phyloP scores from a whole-genome alignment of 306 rosid genomes.

The Vigna unguiculata region DNA sequence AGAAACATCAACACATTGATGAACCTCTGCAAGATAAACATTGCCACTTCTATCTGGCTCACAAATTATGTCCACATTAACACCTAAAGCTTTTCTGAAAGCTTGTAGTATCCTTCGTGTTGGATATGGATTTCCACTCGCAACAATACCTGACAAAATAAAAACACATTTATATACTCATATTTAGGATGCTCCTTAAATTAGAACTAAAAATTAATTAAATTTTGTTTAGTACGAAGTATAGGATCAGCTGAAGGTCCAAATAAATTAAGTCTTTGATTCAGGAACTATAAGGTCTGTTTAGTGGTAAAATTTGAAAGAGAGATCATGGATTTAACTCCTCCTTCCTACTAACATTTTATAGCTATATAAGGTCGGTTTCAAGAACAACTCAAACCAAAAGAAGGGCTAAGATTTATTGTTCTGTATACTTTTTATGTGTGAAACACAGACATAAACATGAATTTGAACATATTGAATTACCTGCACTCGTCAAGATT shows the following conservation, averaged over 20 bases:
- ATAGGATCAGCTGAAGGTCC: too few relatives aligned
- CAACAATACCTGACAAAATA: slow-evolving; percentile 1
- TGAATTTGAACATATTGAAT: neutral
- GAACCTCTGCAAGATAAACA: slow-evolving; percentile 6
- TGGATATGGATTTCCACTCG: neutral
- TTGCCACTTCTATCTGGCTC: slow-evolving; percentile 14
- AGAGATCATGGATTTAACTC: too few relatives aligned
- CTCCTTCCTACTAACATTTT: too few relatives aligned
- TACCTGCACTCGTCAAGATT: slow-evolving; percentile 13
- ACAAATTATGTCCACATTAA: neutral
- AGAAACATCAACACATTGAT: neutral
- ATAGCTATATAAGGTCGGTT: too few relatives aligned
- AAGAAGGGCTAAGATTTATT: neutral
- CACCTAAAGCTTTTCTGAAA: neutral
- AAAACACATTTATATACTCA: too few relatives aligned
- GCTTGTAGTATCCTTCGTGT: neutral
- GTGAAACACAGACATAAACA: neutral
- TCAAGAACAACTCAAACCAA: neutral
- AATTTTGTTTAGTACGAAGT: too few relatives aligned
- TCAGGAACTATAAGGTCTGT: too few relatives aligned
- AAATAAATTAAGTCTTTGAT: too few relatives aligned
- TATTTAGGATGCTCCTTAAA: too few relatives aligned
- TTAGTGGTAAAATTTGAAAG: too few relatives aligned
- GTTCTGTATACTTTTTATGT: neutral
- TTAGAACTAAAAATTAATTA: too few relatives aligned